Evolutionary conservation across 208 protist species (phyloP), one percentile per base, ranked within the genome.

Genomic region (Trypanosoma conorhini): DNA sequence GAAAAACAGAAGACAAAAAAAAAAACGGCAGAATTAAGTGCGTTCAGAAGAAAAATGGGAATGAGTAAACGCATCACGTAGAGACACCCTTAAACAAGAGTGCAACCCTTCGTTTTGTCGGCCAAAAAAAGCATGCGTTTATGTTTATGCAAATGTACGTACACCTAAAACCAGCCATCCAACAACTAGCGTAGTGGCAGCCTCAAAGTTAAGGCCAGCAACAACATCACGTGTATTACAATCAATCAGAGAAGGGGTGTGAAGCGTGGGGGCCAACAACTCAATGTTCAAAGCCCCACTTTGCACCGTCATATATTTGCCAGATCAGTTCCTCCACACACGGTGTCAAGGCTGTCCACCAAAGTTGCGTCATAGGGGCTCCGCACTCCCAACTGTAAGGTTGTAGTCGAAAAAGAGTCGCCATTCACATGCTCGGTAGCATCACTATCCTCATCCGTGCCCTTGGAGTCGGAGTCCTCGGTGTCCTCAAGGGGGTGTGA

Each of bases 1-100:
- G 35, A 70, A 21, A 51, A 52, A 54, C 68, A 57, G 19, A 31
- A 52, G 28, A 46, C 28, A 51, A 55, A 75, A 69, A 66, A 33
- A 58, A 26, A 63, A 75, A 35, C 7, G 31, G 8, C 31, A 15
- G 48, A 44, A 46, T 42, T 1, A 61, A n/a, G n/a, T 13, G 44
- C 24, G 33, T 24, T 21, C 5, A 46, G 48, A 79, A 42, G n/a
- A 3, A 63, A 48, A 77, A 62, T 19, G 56, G 46, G 54, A 73
- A 60, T 3, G 55, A 74, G 64, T 70, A 44, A 63, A 28, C 31
- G 26, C 46, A 51, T 21, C 28, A 38, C 33, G 33, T 38, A 38
- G 4, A 38, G 33, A 7, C 33, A 38, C 33, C 7, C 33, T 38
- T 38, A 38, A 38, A 38, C 7, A 38, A 38, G 2, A 38, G 7